Conservation (phyloP, 2,329 filamentous ascomycete genomes). For the Leptographium flavum region DNA sequence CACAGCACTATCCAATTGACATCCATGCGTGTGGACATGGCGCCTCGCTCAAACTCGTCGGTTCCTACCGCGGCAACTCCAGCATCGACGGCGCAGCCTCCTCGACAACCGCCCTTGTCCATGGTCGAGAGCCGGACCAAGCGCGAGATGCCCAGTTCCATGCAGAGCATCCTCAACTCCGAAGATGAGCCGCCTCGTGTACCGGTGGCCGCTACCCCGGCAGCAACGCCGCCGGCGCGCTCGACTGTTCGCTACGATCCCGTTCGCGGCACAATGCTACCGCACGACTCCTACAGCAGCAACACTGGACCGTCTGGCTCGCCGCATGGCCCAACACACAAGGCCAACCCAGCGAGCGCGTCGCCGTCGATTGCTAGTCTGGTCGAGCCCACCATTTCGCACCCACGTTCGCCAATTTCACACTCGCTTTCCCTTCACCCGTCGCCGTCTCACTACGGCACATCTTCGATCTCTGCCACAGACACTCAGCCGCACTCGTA, state of each 20-base stretch:
- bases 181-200: slow-evolving; percentile 31
- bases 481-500: neutral
- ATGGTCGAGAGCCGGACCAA: slow-evolving; percentile 32
- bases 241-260: slow-evolving; percentile 52
- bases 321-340: slow-evolving; percentile 29
- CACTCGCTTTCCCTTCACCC: slow-evolving; percentile 13
- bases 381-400: slow-evolving; percentile 51
- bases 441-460: slow-evolving; percentile 16
- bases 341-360: slow-evolving; percentile 59
- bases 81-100: slow-evolving; percentile 8
- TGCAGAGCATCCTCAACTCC: slow-evolving; percentile 42
- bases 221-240: slow-evolving; percentile 46
- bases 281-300: slow-evolving; percentile 31
- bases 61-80: slow-evolving; percentile 3
- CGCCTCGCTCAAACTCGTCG: slow-evolving; percentile 15
- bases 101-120: slow-evolving; percentile 6
- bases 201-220: slow-evolving; percentile 16
- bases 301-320: slow-evolving; percentile 30
- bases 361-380: slow-evolving; percentile 87
- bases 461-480: slow-evolving; percentile 8
- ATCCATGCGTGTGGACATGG: slow-evolving; percentile 21
- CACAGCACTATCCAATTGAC: slow-evolving; percentile 13
- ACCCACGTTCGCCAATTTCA: slow-evolving; percentile 17
- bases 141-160: slow-evolving; percentile 36
- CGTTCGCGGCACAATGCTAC: slow-evolving; percentile 45